These are phyloP conservation scores for Thinopyrum elongatum DNA, from an alignment of 176 grass and related monocot species.

Conservation along the genomic window DNA sequence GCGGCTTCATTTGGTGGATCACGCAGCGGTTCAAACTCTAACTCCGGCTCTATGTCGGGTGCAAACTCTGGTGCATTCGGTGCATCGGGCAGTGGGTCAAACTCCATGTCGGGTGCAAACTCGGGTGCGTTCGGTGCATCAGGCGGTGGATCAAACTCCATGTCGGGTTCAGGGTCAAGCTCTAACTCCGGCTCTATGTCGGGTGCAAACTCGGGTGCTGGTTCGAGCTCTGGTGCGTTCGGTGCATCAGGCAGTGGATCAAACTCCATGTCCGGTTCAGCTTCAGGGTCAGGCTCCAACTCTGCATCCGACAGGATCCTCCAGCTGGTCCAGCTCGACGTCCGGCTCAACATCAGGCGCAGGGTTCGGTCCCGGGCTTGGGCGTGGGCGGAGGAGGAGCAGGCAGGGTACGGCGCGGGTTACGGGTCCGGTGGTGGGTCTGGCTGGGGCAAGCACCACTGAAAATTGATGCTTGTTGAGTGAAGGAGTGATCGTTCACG, in stretches of 20 bases:
- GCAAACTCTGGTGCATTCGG: constrained; percentile 18
- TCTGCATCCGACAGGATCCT: constrained; percentile 3
- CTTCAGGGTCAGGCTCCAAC: neutral
- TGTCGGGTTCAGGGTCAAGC: constrained; percentile 12
- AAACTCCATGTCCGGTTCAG: neutral
- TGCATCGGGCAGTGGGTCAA: constrained; percentile 17
- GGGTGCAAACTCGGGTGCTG: constrained; percentile 25
- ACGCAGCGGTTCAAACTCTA: constrained; percentile 14
- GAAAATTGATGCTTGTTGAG: neutral
- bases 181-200: constrained; percentile 10
- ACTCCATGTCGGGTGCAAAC: constrained; percentile 24
- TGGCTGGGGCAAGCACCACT: constrained; percentile 35
- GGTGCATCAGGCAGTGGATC: neutral
- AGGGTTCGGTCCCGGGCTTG: neutral
- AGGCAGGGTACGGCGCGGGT: constrained; percentile 2
- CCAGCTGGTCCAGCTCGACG: constrained; percentile 40
- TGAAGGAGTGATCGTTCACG: neutral
- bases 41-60: neutral
- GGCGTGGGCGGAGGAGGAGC: neutral
- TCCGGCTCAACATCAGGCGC: constrained; percentile 38
- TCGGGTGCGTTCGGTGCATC: constrained; percentile 18
- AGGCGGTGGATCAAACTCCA: constrained; percentile 22
- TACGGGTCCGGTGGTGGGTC: constrained; percentile 7
- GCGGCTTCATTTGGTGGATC: constrained; percentile 24
- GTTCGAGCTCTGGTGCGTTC: constrained; percentile 20